Percentiles rank a stretch among this genome's conserved stretches.
phyloP scores from a whole-genome alignment of 2,329 filamentous ascomycete species.

The Trichoderma brevicompactum region DNA sequence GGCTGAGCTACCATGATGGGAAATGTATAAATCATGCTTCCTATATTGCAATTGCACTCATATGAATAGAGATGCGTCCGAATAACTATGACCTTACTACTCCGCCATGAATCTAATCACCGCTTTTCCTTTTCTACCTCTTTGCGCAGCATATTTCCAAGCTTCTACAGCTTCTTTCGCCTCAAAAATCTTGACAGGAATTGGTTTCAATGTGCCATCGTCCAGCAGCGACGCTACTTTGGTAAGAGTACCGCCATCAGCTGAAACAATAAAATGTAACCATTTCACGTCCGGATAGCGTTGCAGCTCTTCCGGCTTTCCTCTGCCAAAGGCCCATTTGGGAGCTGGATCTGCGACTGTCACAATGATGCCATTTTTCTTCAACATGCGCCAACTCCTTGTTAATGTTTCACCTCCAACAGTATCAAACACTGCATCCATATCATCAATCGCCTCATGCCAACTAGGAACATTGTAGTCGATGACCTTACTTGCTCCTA shows the following conservation, averaged over 20 bases:
- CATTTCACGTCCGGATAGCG: conserved; percentile 33
- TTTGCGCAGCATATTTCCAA: conserved; percentile 35
- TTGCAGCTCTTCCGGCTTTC: conserved; percentile 30
- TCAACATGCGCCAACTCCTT: not conserved
- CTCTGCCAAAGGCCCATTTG: conserved; percentile 37
- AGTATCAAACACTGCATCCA: conserved; percentile 4
- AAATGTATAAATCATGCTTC: not conserved
- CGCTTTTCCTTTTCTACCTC: conserved; percentile 35
- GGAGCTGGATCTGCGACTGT: conserved; percentile 45
- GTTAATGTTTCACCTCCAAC: not conserved
- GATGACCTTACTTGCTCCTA: not conserved
- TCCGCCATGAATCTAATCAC: conserved; percentile 35
- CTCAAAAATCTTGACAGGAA: conserved; percentile 35
- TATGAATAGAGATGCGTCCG: not conserved
- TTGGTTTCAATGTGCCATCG: conserved; percentile 29
- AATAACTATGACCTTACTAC: not conserved
- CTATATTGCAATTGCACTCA: no score
- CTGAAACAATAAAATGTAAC: conserved; percentile 39
- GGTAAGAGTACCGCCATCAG: conserved; percentile 31
- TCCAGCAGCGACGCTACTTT: conserved; percentile 34
- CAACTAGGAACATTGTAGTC: not conserved
- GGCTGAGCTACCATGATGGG: not conserved
- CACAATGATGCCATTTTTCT: conserved; percentile 37
- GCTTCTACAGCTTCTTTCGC: conserved; percentile 35
- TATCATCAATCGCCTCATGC: not conserved